Base-by-base conservation (phyloP, 352 stramenopile genomes). In the Phytophthora agathidicida region DNA sequence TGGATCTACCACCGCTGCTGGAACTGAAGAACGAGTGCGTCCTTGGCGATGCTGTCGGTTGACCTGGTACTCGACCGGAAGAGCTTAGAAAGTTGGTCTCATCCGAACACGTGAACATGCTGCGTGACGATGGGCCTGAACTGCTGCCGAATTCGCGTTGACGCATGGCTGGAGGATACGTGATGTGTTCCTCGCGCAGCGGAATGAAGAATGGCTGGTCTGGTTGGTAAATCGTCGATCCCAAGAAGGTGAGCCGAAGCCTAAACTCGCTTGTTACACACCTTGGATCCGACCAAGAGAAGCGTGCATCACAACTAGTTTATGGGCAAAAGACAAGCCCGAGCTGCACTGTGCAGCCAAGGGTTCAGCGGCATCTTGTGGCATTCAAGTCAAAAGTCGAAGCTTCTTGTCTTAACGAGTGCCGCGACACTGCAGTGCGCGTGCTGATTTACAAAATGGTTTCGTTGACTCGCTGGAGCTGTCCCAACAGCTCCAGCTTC, bases 11-110 rank as follows among this genome's bases (percentile, higher is more conserved):
- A 41, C 64, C 35, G 22, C 57, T 59, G 37, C 61, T 73, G 39
- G 64, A 73, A 23, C 61, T 71, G 42, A 58, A 65, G 44, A 61
- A 60, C 44, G 66, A 75, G 5, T 54, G 61, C 47, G 41, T 44
- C 10, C 54, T 48, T 1, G 60, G 66, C 7, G 65, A 73, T 33
- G 30, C 27, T 3, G 43, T 31, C 26, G 27, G 16, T 7, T 46
- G 54, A 23, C 11, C 16, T 27, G 53, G 35, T 22, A 52, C 14
- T 7, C 60, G 51, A 41, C 52, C 30, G 7, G 35, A 50, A 13
- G 56, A 46, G 30, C 35, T 55, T 31, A 56, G 24, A 20, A 59
- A 55, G 22, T 54, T 62, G 42, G 16, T 39, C n/a, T 66, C 51
- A 16, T 66, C 55, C 33, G 55, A 60, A 49, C 65, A 68, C 8